Percentiles rank a stretch among this genome's conserved stretches.
These are phyloP conservation scores for Alternaria infectoria DNA, from an alignment of 2,329 filamentous ascomycete species.

Conservation along the genomic window DNA sequence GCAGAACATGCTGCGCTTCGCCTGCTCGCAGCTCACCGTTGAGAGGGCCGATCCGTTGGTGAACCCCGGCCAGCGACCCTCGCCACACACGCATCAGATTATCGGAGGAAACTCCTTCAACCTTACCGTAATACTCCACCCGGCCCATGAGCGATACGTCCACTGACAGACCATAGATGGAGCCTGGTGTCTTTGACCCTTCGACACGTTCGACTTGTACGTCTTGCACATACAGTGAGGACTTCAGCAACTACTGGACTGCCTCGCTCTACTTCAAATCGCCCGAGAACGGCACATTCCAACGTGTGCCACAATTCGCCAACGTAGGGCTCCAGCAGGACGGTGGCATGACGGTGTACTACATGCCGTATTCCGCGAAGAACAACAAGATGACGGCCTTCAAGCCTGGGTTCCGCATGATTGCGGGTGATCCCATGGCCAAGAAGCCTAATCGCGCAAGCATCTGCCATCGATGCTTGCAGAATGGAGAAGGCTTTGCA, in stretches of 20 bases:
- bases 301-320: conserved; percentile 39
- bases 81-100: conserved; percentile 42
- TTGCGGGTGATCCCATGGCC: conserved; percentile 32
- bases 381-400: conserved; percentile 46
- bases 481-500: conserved; percentile 25
- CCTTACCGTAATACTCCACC: conserved; percentile 26
- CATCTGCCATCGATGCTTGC: conserved; percentile 42
- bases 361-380: conserved; percentile 72
- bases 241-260: conserved; percentile 44
- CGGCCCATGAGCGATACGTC: background rate
- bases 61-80: conserved; percentile 30
- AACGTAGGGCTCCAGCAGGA: conserved; percentile 39
- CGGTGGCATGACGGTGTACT: conserved; percentile 64
- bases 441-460: conserved; percentile 30
- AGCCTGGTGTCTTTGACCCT: conserved; percentile 33
- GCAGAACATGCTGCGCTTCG: conserved; percentile 46
- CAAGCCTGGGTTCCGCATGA: conserved; percentile 37
- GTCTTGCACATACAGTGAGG: conserved; percentile 38
- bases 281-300: conserved; percentile 42
- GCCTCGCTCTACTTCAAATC: conserved; percentile 41
- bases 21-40: conserved; percentile 44
- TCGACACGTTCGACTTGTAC: conserved; percentile 36
- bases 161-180: conserved; percentile 31
- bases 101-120: conserved; percentile 44
- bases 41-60: conserved; percentile 62